phyloP scores from a whole-genome alignment of 805 yeast genomes.

The Schizosaccharomyces lindneri region DNA sequence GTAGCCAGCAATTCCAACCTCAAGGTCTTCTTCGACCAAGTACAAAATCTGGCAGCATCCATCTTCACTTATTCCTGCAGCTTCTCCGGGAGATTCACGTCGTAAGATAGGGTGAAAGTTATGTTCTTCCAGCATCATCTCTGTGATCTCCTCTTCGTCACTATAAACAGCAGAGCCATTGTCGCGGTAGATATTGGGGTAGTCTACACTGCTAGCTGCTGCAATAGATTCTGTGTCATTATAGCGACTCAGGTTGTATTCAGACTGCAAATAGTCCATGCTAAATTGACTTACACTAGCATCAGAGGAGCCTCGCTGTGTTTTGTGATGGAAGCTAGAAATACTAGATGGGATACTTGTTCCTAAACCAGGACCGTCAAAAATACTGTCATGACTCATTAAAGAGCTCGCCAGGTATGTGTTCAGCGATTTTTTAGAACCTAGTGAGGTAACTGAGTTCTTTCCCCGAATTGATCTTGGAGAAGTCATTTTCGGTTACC shows the following conservation, averaged over 20 bases:
- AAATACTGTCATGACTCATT: slow-evolving; percentile 10
- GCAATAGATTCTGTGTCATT: neutral
- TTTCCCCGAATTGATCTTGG: neutral
- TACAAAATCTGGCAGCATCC: slow-evolving; percentile 47
- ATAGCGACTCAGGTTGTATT: neutral
- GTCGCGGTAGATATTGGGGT: neutral
- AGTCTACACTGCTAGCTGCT: neutral
- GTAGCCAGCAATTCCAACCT: slow-evolving; percentile 85
- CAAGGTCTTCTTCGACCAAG: slow-evolving; percentile 84
- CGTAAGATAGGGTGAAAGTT: neutral
- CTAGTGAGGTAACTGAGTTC: neutral
- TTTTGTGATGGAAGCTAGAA: slow-evolving; percentile 9
- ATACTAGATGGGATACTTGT: slow-evolving; percentile 10
- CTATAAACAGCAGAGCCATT: slow-evolving; percentile 2
- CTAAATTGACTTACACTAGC: neutral
- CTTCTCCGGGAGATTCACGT: slow-evolving; percentile 1
- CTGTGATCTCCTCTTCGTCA: slow-evolving; percentile 5
- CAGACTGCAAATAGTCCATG: neutral
- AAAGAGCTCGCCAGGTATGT: neutral
- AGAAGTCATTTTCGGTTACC: neutral
- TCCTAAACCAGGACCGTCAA: slow-evolving; percentile 10
- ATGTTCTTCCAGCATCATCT: neutral
- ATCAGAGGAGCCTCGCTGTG: neutral
- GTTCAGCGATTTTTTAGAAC: neutral
- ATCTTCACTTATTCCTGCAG: slow-evolving; percentile 6